Conservation (phyloP, 495 filamentous ascomycete species). For the Penicillium odoratum region DNA sequence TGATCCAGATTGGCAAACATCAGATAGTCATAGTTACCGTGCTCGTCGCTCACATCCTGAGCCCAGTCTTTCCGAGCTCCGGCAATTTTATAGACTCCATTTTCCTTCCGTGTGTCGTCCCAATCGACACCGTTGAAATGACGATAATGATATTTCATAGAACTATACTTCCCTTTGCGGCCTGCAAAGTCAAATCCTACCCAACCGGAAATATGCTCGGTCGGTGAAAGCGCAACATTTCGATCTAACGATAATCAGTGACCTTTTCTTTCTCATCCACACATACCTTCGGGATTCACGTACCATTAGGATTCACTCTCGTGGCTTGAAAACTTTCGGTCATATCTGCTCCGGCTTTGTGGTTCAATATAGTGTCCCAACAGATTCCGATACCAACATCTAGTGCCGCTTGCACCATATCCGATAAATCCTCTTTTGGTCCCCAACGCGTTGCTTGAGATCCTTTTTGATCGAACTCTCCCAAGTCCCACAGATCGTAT, state of each 20-base stretch:
- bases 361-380: slow-evolving; percentile 76
- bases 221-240: slow-evolving; percentile 50
- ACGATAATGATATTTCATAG: slow-evolving; percentile 62
- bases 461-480: slow-evolving; percentile 75
- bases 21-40: slow-evolving; percentile 74
- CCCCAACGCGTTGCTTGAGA: slow-evolving; percentile 68
- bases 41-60: slow-evolving; percentile 60
- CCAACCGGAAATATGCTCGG: slow-evolving; percentile 67
- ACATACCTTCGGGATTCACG: slow-evolving; percentile 36
- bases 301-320: slow-evolving; percentile 58
- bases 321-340: slow-evolving; percentile 59
- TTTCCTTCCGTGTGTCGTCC: slow-evolving; percentile 54
- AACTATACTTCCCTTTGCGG: slow-evolving; percentile 58
- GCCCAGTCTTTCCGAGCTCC: slow-evolving; percentile 66
- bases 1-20: slow-evolving; percentile 71
- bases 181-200: slow-evolving; percentile 66
- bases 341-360: slow-evolving; percentile 70
- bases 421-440: slow-evolving; percentile 58
- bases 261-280: neutral
- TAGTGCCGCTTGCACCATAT: slow-evolving; percentile 50
- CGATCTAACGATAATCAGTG: slow-evolving; percentile 43
- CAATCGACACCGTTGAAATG: slow-evolving; percentile 73
- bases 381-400: slow-evolving; percentile 57
- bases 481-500: slow-evolving; percentile 74
- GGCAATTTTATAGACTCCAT: slow-evolving; percentile 66